Percentiles rank a stretch among this genome's conserved stretches.
These are phyloP conservation scores for Claviceps africana DNA, from an alignment of 2,329 filamentous ascomycete genomes.

Conservation along the genomic window DNA sequence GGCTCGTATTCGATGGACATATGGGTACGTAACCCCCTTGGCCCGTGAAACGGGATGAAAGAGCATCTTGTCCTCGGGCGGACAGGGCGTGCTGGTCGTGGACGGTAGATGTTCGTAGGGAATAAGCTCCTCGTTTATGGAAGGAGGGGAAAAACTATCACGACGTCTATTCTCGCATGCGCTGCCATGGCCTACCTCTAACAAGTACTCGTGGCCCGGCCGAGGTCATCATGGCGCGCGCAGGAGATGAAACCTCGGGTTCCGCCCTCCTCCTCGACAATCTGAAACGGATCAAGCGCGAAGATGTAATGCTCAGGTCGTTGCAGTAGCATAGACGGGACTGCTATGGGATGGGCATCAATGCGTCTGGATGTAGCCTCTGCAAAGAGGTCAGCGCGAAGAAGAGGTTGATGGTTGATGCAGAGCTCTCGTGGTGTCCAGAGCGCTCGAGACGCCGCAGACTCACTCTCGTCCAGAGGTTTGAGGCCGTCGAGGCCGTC, in stretches of 20 bases:
- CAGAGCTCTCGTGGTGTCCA: no score
- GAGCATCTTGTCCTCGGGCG: not conserved
- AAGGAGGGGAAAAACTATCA: no score
- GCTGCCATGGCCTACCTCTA: not conserved
- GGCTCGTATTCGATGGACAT: slow-evolving; percentile 8
- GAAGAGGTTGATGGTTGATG: no score
- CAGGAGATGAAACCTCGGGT: slow-evolving; percentile 6
- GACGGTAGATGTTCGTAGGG: no score
- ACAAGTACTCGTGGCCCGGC: slow-evolving; percentile 3
- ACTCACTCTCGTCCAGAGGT: no score
- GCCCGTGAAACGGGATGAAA: slow-evolving; percentile 3
- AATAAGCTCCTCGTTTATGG: not conserved
- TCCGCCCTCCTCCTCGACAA: slow-evolving; percentile 2
- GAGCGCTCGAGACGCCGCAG: no score
- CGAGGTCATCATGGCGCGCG: slow-evolving; percentile 6
- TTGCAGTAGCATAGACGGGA: no score
- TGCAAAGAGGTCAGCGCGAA: no score
- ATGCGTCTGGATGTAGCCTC: no score
- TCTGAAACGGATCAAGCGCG: slow-evolving; percentile 2
- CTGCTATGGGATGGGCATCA: no score
- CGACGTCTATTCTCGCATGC: slow-evolving; percentile 5
- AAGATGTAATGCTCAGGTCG: slow-evolving; percentile 5
- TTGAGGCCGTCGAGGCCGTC: no score
- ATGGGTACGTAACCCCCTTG: slow-evolving; percentile 6
- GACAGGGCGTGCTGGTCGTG: not conserved